These are phyloP conservation scores for Lecanoromycetidae sp. DNA, from an alignment of 2,329 filamentous ascomycete species.

Conservation along the genomic window DNA sequence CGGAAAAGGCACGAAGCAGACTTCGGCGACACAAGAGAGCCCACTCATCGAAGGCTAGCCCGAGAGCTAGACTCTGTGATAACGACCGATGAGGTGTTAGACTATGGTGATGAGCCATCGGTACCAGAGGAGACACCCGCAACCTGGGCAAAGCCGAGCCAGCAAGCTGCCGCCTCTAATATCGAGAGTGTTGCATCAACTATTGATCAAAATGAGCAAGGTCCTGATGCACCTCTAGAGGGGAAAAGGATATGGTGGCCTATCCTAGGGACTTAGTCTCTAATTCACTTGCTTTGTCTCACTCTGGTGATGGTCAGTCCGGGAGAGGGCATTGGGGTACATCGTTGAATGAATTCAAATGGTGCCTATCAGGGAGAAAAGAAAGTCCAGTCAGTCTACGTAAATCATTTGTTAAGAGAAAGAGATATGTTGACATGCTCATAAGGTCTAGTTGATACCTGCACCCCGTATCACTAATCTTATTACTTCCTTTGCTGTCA, in stretches of 20 bases:
- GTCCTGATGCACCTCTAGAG: neutral
- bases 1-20: neutral
- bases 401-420: no score
- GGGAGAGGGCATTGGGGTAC: no score
- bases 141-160: neutral
- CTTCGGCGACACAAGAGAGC: neutral
- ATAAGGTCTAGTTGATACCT: no score
- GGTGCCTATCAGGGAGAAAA: no score
- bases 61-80: slow-evolving; percentile 9
- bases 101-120: slow-evolving; percentile 7
- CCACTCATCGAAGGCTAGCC: slow-evolving; percentile 3
- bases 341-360: no score
- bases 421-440: no score
- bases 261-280: neutral
- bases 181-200: neutral
- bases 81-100: neutral
- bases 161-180: neutral
- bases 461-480: no score
- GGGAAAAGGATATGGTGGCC: slow-evolving; percentile 18
- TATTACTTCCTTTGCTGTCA: no score
- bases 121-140: neutral
- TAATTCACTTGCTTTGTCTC: neutral
- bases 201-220: neutral
- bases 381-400: no score
- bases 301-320: no score